Evolutionary conservation across 2,329 filamentous ascomycete species (phyloP), one percentile per base, ranked within the genome.

Genomic region (Neofusicoccum laricinum): DNA sequence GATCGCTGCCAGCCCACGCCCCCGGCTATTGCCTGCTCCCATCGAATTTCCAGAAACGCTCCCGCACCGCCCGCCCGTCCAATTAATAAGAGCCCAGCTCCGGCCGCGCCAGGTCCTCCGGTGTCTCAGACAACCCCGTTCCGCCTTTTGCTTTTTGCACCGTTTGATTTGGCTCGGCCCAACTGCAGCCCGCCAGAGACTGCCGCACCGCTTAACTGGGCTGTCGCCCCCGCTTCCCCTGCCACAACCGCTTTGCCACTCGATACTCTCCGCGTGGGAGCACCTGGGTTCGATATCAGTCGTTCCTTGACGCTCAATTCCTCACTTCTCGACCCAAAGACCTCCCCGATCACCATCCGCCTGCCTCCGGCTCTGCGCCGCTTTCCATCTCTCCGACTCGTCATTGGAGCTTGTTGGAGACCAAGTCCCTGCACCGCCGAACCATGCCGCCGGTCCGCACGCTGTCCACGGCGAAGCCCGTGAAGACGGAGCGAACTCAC

Each of bases 401-500:
- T 10, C 32, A 12, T 51, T 21, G 3, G 30, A 38, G n/a, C 49
- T 51, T 19, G 34, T 48, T 25, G 58, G n/a, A 38, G 40, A 4
- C 25, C 41, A 40, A 32, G 21, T 19, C 19, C 49, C 49, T 17
- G 2, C 5, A 14, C 49, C 43, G 1, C 51, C n/a, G 2, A 73
- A 73, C 50, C 64, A 77, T 81, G 75, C 78, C 79, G 68, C 77
- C 73, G 64, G 71, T 70, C 66, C 64, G 76, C 59, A 72, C 71
- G 3, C 68, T 73, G 36, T 66, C 73, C 21, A 70, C 74, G 21
- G 70, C 75, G 66, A 74, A 76, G 71, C 79, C 80, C 34, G 72
- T 81, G 66, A 81, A 91, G 86, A 90, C 88, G 2, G 89, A 92
- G 76, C 82, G 90, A 48, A 91, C 89, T 2, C 90, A 92, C 67